Base-by-base conservation (phyloP, 305 asterid species). In the Fraxinus ornus region DNA sequence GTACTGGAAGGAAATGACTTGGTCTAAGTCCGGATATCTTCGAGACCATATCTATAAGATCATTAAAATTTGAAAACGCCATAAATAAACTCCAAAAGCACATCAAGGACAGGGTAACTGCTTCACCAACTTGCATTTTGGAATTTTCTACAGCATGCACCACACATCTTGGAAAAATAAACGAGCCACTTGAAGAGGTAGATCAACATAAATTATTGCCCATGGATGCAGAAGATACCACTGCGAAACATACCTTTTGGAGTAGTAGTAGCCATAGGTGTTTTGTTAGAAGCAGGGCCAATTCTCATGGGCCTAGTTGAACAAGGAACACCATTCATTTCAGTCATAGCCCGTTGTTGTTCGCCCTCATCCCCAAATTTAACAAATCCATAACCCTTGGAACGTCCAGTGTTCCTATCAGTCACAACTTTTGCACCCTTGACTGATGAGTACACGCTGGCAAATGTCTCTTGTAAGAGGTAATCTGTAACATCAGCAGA, bases 331-430 rank as follows among this genome's bases (percentile, higher is more conserved):
- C 98, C 98, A 86, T 91, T 94, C 98, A 94, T 94, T 86, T 94
- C 97, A 57, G 88, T 82, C 98, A 94, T 91, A 6, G 98, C 97
- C 15, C 97, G 92, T 44, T 89, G 76, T 52, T 94, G 98, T 78
- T 94, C 97, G 84, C 91, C 85, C 86, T 94, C 98, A 82, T 94
- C 98, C 75, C 85, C 94, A 87, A 94, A 92, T 85, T 87, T 94
- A 30, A 94, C 92, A 82, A 94, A 94, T 52, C 98, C 98, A 87
- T 92, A 94, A 37, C 98, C 98, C 94, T 94, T 94, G 15, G 98
- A 89, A 24, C 95, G 94, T 8, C 97, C 98, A 12, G 98, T 94
- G 77, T 75, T 83, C 88, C 95, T 91, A 85, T 94, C 98, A 4
- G 88, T 90, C 37, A 94, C 95, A 80, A 94, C 97, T 81, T 94